These are phyloP conservation scores for Elymus sibiricus DNA, from an alignment of 176 grass and related monocot genomes.

Conservation along the genomic window DNA sequence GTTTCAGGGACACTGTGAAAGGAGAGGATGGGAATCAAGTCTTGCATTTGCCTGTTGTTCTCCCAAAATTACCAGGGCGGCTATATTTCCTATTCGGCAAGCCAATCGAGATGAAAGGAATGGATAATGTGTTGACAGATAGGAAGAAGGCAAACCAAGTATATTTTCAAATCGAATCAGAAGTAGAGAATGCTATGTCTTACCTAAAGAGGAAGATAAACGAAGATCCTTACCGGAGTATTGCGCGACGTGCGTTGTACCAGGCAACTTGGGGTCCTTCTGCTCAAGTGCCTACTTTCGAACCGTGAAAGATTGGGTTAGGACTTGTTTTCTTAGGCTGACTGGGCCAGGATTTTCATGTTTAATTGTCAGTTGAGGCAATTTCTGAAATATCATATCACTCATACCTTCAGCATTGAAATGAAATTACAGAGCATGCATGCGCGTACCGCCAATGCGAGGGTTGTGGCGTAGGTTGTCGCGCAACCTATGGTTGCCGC, in stretches of 20 bases:
- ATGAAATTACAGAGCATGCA: too few relatives aligned
- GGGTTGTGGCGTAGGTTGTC: too few relatives aligned
- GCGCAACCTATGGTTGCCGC: too few relatives aligned
- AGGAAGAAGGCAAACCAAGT: slow-evolving; percentile 46
- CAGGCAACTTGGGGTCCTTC: slow-evolving; percentile 55
- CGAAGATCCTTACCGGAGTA: slow-evolving; percentile 76
- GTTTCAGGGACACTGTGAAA: slow-evolving; percentile 54
- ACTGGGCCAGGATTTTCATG: too few relatives aligned
- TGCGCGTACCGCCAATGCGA: too few relatives aligned
- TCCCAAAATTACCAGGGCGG: slow-evolving; percentile 84
- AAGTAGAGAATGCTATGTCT: slow-evolving; percentile 56
- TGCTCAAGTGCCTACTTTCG: slow-evolving; percentile 67
- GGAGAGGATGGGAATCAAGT: slow-evolving; percentile 60
- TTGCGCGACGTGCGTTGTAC: slow-evolving; percentile 46
- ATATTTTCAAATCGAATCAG: slow-evolving; percentile 52
- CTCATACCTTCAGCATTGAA: too few relatives aligned
- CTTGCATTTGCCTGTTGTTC: slow-evolving; percentile 53
- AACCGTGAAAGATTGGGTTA: slow-evolving; percentile 42
- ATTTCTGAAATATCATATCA: too few relatives aligned
- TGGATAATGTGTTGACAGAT: slow-evolving; percentile 47
- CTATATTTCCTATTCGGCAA: slow-evolving; percentile 81
- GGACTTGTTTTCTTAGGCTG: too few relatives aligned
- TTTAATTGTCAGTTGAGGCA: too few relatives aligned
- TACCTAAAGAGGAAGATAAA: slow-evolving; percentile 83
- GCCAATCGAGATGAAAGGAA: slow-evolving; percentile 64